Evolutionary conservation across 1,284 basidiomycete genomes (phyloP).

Genomic region (Sanghuangporus baumii): DNA sequence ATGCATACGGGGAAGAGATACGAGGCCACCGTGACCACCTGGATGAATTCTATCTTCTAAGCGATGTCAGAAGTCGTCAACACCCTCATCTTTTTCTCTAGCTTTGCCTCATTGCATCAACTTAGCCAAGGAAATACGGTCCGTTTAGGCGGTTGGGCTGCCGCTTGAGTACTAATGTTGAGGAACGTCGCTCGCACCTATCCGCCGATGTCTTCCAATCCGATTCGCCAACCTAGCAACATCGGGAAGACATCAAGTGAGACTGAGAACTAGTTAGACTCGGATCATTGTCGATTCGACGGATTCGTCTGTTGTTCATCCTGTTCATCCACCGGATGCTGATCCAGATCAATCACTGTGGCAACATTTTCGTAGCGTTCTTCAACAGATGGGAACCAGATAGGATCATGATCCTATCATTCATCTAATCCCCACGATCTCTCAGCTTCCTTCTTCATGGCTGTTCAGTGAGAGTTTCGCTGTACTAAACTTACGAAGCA

Average conservation of each 20-base stretch:
- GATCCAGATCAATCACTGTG: no score
- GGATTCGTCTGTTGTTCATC: not conserved
- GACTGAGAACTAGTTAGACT: not conserved
- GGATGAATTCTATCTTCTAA: not conserved
- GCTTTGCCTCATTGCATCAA: not conserved
- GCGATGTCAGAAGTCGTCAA: not conserved
- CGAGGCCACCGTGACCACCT: not conserved
- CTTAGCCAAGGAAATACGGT: not conserved
- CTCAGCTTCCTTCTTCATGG: not conserved
- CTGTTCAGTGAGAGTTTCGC: no score
- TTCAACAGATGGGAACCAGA: not conserved
- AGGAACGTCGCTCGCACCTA: not conserved
- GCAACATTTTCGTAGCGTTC: no score
- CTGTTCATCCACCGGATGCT: not conserved
- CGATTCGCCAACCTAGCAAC: no score
- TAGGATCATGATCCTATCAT: not conserved
- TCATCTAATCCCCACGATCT: no score
- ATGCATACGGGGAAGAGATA: not conserved
- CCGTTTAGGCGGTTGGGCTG: no score
- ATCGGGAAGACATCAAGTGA: not conserved
- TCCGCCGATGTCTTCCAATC: not conserved
- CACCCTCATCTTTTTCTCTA: not conserved
- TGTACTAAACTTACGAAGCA: no score
- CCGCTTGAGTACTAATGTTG: not conserved
- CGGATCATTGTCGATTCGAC: not conserved